A percentile compares a stretch with the other conserved stretches of the same genome.
Conservation (phyloP, 371 early-diverging fungal genomes). For the Mucor sp. region DNA sequence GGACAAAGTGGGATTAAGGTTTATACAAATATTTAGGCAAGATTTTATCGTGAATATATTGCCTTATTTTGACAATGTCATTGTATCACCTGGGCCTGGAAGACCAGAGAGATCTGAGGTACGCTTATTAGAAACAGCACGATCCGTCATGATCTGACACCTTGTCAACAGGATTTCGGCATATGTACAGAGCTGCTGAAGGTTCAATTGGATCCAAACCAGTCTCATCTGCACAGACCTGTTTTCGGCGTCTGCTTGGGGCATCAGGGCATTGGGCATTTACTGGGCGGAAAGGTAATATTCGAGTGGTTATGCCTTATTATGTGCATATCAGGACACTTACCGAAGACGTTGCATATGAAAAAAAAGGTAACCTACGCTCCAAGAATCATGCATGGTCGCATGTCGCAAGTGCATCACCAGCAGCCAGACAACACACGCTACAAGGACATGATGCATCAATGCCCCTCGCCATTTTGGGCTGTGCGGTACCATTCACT, state of each 20-base stretch:
- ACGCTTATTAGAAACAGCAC: neutral
- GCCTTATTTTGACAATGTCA: slow-evolving; percentile 86
- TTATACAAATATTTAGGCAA: slow-evolving; percentile 41
- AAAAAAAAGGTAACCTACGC: slow-evolving; percentile 64
- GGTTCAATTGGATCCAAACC: slow-evolving; percentile 42
- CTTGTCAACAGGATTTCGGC: slow-evolving; percentile 75
- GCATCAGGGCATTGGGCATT: slow-evolving; percentile 89
- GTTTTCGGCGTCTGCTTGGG: slow-evolving; percentile 98
- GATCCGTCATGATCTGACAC: neutral
- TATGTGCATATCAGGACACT: neutral
- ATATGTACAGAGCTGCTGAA: slow-evolving; percentile 70
- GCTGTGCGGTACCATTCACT: slow-evolving; percentile 94
- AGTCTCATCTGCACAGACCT: slow-evolving; percentile 57
- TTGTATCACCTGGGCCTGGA: slow-evolving; percentile 96
- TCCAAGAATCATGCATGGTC: slow-evolving; percentile 84
- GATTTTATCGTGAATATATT: slow-evolving; percentile 59
- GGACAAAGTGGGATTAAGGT: neutral
- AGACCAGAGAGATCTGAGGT: slow-evolving; percentile 62
- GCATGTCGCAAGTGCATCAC: slow-evolving; percentile 64
- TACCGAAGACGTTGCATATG: neutral
- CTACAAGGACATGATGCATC: slow-evolving; percentile 54
- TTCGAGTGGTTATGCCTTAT: too few species aligned
- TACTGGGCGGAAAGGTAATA: slow-evolving; percentile 78
- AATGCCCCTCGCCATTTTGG: slow-evolving; percentile 66
- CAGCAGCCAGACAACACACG: neutral